Percentiles rank a stretch among this genome's conserved stretches.
phyloP scores from a whole-genome alignment of 2,329 filamentous ascomycete genomes.

The Monosporascus sp. region DNA sequence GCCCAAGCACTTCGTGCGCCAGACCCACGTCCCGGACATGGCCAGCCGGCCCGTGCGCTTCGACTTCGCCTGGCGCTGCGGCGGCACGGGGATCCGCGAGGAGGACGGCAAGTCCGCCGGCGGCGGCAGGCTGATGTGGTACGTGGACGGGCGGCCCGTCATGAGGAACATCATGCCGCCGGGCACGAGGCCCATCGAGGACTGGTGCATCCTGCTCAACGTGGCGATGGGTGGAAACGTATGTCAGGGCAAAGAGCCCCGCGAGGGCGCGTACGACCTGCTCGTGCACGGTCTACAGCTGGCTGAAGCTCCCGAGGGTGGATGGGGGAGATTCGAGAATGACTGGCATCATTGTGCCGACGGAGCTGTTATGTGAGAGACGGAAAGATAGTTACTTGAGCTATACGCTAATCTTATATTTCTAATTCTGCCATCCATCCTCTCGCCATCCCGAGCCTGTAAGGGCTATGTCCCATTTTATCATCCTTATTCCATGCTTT shows the following conservation, averaged over 20 bases:
- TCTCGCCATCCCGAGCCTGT: no score
- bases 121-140: conserved; percentile 49
- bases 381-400: no score
- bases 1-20: conserved; percentile 51
- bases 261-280: conserved; percentile 51
- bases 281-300: conserved; percentile 48
- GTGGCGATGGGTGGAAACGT: conserved; percentile 60
- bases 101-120: conserved; percentile 34
- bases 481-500: no score
- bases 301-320: conserved; percentile 47
- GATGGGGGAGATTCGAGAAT: conserved; percentile 48
- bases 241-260: conserved; percentile 45
- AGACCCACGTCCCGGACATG: conserved; percentile 46
- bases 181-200: conserved; percentile 49
- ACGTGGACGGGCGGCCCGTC: conserved; percentile 50
- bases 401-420: no score
- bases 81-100: conserved; percentile 33
- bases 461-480: no score
- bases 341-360: conserved; percentile 38
- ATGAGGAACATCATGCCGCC: conserved; percentile 51
- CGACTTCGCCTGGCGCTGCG: conserved; percentile 53
- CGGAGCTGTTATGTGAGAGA: conserved; percentile 17
- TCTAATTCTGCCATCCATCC: no score
- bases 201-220: conserved; percentile 53
- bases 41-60: conserved; percentile 42